These are phyloP conservation scores for Bonnemaisonia californica DNA, from an alignment of 31 red algal species.

Conservation along the genomic window DNA sequence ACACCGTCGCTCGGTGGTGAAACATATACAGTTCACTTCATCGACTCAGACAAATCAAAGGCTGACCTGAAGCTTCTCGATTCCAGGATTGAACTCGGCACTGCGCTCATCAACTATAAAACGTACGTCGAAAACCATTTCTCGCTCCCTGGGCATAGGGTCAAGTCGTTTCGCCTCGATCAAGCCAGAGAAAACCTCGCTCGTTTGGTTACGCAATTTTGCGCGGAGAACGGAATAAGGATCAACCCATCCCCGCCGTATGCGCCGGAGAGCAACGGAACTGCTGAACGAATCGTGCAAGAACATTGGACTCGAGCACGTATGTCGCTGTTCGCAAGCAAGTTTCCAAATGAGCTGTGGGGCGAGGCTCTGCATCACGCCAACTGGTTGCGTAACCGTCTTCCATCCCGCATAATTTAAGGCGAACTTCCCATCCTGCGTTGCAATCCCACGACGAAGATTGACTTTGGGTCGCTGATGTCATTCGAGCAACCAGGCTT, in stretches of 20 bases:
- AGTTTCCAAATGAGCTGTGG: neutral
- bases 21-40: neutral
- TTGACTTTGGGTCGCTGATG: neutral
- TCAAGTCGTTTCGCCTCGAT: neutral
- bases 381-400: slow-evolving; percentile 26
- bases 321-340: neutral
- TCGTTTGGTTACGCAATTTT: neutral
- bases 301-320: neutral
- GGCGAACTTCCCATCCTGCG: neutral
- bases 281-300: slow-evolving; percentile 2
- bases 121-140: neutral
- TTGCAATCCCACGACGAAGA: neutral
- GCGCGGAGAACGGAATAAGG: neutral
- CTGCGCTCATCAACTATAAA: no score
- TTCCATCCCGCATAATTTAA: neutral
- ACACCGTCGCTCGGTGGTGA: neutral
- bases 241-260: neutral
- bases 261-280: slow-evolving; percentile 14
- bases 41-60: neutral
- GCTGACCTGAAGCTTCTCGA: neutral
- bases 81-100: no score
- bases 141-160: neutral
- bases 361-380: slow-evolving; percentile 18
- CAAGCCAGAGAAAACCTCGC: neutral
- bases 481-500: neutral